Evolutionary conservation across 176 grass and related monocot genomes (phyloP).

Genomic region (Tillandsia leiboldiana): DNA sequence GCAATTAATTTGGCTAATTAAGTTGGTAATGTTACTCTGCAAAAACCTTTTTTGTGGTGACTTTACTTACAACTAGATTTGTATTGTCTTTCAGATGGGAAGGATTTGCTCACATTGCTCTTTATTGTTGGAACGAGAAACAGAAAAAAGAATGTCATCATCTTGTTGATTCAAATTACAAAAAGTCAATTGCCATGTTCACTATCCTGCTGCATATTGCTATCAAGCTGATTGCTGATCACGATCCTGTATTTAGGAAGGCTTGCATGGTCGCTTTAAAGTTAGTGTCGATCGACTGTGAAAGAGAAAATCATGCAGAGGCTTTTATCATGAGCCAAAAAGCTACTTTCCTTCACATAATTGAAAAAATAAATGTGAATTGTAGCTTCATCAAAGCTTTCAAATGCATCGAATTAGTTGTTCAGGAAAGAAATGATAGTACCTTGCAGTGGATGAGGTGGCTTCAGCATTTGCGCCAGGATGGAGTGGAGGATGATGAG

Average conservation of each 20-base stretch:
- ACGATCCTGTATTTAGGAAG: slow-evolving; percentile 39
- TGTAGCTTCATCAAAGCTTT: slow-evolving; percentile 30
- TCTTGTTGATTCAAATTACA: neutral
- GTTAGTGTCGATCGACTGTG: neutral
- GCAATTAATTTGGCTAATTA: neutral
- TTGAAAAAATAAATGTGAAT: slow-evolving; percentile 23
- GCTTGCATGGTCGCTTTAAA: slow-evolving; percentile 62
- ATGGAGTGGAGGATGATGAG: neutral
- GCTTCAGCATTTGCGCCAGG: slow-evolving; percentile 44
- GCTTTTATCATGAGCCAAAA: slow-evolving; percentile 24
- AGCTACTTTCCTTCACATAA: slow-evolving; percentile 41
- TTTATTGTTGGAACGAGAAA: slow-evolving; percentile 59
- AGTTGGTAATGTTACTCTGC: neutral
- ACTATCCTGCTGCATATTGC: slow-evolving; percentile 52
- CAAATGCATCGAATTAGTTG: slow-evolving; percentile 16
- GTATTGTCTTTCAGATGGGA: slow-evolving; percentile 53
- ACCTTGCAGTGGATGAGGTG: slow-evolving; percentile 71
- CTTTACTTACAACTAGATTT: neutral
- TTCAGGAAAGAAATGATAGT: slow-evolving; percentile 28
- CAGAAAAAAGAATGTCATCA: slow-evolving; percentile 18
- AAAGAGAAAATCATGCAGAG: neutral
- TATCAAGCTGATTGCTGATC: slow-evolving; percentile 46
- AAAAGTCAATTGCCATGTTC: slow-evolving; percentile 22
- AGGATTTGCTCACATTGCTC: slow-evolving; percentile 68
- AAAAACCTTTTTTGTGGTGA: no score